Evolutionary conservation across 345 rosid genomes (phyloP), one percentile per base, ranked within the genome.

Genomic region (Bretschneidera sinensis): DNA sequence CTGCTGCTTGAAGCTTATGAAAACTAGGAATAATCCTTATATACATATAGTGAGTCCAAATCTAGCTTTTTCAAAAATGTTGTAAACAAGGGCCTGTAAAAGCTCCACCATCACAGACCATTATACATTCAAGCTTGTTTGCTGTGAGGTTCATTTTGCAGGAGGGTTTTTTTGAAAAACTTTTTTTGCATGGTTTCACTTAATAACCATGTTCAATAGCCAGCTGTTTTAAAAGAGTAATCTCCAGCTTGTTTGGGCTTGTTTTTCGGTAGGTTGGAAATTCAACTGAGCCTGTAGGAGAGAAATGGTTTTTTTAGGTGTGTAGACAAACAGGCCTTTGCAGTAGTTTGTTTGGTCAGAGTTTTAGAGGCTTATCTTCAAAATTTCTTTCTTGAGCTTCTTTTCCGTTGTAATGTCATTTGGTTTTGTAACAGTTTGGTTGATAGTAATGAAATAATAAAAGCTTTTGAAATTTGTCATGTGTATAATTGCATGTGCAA

Each of bases 81-180:
- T 56, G 60, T 57, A 52, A 45, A 43, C 54, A 50, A 65, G 72
- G 76, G 4, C 74, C 71, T 60, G 47, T 17, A n/a, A 43, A 49
- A 55, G 62, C 50, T 67, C 63, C 64, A 54, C 72, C 70, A 60
- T 24, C 25, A 52, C 59, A 60, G 70, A 78, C 65, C 81, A 67
- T 7, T 4, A 51, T 24, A 55, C 43, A 33, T 39, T 5, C 1
- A 64, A 69, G 71, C 73, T 55, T 68, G 66, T 73, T 72, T 72
- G 77, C 85, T 64, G 80, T 51, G 70, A 68, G 80, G 23, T 52
- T 53, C 58, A 66, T 70, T 78, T 74, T 77, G 69, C 82, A 63
- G 77, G 82, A 50, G 22, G 79, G 81, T 23, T 59, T 58, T 49
- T 62, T 51, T 53, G 54, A 51, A 17, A 25, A n/a, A n/a, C 45